Evolutionary conservation across 2,329 filamentous ascomycete species (phyloP).

Genomic region (Fusarium transvaalense): DNA sequence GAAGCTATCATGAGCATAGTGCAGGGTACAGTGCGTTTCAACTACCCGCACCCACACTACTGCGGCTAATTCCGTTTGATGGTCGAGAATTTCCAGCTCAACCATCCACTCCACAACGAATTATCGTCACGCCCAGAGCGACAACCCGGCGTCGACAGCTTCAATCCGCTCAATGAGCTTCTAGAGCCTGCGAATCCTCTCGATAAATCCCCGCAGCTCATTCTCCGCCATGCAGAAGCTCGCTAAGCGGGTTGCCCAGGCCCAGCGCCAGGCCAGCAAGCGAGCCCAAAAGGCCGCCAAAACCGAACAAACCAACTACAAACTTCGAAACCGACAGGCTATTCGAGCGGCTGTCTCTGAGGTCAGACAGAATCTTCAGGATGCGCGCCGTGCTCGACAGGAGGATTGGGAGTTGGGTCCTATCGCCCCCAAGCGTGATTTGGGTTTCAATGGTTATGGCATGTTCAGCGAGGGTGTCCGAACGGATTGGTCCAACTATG

Average conservation of each 20-base stretch:
- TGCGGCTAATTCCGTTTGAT: slow-evolving; percentile 40
- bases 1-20: slow-evolving; percentile 43
- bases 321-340: slow-evolving; percentile 51
- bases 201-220: slow-evolving; percentile 23
- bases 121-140: slow-evolving; percentile 41
- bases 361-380: slow-evolving; percentile 53
- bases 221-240: slow-evolving; percentile 75
- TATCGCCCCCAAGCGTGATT: slow-evolving; percentile 80
- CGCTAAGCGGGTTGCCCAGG: slow-evolving; percentile 73
- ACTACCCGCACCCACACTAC: slow-evolving; percentile 13
- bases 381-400: slow-evolving; percentile 65
- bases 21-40: background rate
- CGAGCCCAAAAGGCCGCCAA: slow-evolving; percentile 58
- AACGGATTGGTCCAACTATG: slow-evolving; percentile 53
- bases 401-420: slow-evolving; percentile 86
- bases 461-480: slow-evolving; percentile 59
- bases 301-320: slow-evolving; percentile 47
- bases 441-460: slow-evolving; percentile 73
- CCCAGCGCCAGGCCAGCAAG: slow-evolving; percentile 72
- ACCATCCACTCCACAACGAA: slow-evolving; percentile 45
- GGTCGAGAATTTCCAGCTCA: slow-evolving; percentile 48
- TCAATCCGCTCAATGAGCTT: slow-evolving; percentile 45
- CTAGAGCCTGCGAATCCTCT: slow-evolving; percentile 39
- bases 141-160: slow-evolving; percentile 44
- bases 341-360: slow-evolving; percentile 51